Conservation (phyloP, 2,329 filamentous ascomycete genomes). For the Pezicula neosporulosa region DNA sequence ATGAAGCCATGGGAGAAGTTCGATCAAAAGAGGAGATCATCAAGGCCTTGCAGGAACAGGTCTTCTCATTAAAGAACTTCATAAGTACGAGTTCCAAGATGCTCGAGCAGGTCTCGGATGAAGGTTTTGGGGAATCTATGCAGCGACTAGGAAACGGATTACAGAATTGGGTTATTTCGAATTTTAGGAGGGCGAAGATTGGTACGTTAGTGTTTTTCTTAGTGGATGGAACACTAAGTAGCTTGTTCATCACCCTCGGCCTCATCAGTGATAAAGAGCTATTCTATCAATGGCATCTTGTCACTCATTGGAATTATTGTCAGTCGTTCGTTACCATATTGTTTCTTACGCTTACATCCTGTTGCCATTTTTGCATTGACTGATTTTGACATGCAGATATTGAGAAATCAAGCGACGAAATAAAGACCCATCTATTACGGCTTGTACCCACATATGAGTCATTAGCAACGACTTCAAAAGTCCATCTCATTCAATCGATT, state of each 20-base stretch:
- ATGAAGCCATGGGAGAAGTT: constrained; percentile 42
- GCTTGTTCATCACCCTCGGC: too few relatives aligned
- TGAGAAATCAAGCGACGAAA: constrained; percentile 35
- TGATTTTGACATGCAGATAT: constrained; percentile 35
- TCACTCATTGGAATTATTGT: too few relatives aligned
- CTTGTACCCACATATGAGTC: constrained; percentile 57
- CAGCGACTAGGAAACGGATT: constrained; percentile 60
- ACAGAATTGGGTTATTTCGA: constrained; percentile 71
- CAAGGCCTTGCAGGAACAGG: constrained; percentile 51
- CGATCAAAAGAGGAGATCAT: constrained; percentile 54
- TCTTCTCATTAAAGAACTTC: constrained; percentile 67
- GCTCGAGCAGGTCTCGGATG: constrained; percentile 60
- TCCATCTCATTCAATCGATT: constrained; percentile 60
- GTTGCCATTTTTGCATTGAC: background rate
- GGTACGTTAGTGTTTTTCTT: constrained; percentile 19
- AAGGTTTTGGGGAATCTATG: constrained; percentile 61
- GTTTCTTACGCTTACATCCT: background rate
- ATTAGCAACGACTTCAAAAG: constrained; percentile 50
- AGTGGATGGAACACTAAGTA: too few relatives aligned
- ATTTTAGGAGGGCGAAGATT: constrained; percentile 62
- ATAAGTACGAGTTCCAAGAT: constrained; percentile 64
- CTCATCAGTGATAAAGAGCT: background rate
- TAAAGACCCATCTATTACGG: constrained; percentile 38
- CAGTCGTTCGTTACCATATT: background rate
- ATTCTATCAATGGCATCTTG: background rate